phyloP scores from a whole-genome alignment of 208 protist genomes.

The Pavlovales sp. region DNA sequence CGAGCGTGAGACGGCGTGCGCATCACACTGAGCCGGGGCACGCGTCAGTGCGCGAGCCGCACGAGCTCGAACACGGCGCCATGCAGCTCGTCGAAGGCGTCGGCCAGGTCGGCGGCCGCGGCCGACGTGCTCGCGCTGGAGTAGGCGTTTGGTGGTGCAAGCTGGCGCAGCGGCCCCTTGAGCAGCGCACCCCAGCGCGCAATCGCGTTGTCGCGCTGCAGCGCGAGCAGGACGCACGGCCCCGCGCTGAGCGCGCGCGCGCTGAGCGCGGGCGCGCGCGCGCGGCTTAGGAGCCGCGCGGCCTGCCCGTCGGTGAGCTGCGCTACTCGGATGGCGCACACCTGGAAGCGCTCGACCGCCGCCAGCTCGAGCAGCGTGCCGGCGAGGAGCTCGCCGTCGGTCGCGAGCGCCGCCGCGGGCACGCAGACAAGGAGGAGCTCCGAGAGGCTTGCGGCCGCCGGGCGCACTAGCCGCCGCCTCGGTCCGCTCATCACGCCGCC shows the following conservation, averaged over 20 bases:
- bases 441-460: neutral
- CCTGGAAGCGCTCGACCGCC: neutral
- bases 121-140: neutral
- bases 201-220: neutral
- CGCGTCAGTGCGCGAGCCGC: no score
- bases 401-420: neutral
- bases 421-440: neutral
- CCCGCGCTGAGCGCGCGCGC: neutral
- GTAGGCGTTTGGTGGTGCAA: neutral
- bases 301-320: neutral
- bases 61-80: no score
- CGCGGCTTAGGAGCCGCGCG: neutral
- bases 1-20: no score
- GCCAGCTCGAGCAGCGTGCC: neutral
- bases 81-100: neutral
- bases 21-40: no score
- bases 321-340: neutral
- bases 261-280: neutral
- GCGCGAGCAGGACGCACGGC: neutral
- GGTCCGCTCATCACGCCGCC: no score
- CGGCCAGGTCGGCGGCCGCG: neutral
- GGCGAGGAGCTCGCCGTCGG: neutral
- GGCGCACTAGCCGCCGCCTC: neutral
- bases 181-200: neutral
- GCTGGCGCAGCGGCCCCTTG: neutral